Evolutionary conservation across 139 green algal genomes (phyloP).

Genomic region (Eudorina sp.): DNA sequence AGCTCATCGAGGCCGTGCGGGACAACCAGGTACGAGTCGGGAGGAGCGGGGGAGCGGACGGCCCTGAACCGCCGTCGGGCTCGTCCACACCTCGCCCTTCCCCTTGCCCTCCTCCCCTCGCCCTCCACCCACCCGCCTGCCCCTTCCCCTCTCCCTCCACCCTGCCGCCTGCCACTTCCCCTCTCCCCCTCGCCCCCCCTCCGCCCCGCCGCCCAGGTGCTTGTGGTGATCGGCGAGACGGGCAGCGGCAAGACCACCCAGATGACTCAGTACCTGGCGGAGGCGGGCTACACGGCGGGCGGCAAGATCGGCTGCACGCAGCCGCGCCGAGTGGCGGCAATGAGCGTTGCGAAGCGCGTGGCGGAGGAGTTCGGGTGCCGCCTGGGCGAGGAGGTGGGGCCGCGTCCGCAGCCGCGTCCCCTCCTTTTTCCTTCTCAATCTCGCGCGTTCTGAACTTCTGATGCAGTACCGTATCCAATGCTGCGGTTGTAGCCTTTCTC

Average conservation of each 20-base stretch:
- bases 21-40: slow-evolving; percentile 82
- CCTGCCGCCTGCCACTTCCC: slow-evolving; percentile 66
- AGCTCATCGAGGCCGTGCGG: slow-evolving; percentile 91
- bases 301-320: slow-evolving; percentile 89
- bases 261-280: slow-evolving; percentile 98
- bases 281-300: slow-evolving; percentile 89
- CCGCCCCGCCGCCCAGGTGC: slow-evolving; percentile 70
- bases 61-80: background rate
- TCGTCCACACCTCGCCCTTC: background rate
- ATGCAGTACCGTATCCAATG: too few relatives aligned
- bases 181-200: background rate
- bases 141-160: background rate
- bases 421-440: background rate
- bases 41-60: background rate
- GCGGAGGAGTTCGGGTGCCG: slow-evolving; percentile 92
- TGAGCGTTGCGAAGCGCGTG: slow-evolving; percentile 97
- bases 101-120: slow-evolving; percentile 69
- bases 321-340: slow-evolving; percentile 95
- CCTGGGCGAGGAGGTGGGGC: slow-evolving; percentile 86
- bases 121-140: too few relatives aligned
- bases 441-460: background rate
- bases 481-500: too few relatives aligned
- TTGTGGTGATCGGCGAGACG: slow-evolving; percentile 98
- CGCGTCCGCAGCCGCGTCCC: background rate
- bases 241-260: slow-evolving; percentile 98